phyloP scores from a whole-genome alignment of 768 basidiomycete genomes.

The Termitomyces sp. region DNA sequence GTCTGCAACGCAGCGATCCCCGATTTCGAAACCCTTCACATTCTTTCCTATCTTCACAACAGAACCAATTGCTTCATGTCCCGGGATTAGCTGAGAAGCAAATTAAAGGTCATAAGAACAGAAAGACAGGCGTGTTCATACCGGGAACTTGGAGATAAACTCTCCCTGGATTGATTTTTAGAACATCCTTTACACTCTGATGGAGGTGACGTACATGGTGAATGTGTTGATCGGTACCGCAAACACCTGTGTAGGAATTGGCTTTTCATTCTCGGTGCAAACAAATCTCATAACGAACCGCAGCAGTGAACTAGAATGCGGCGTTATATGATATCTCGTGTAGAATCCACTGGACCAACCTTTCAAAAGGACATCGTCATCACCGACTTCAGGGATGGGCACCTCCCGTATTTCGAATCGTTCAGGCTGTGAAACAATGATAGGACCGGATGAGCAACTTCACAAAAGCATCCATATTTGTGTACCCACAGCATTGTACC shows the following conservation, averaged over 20 bases:
- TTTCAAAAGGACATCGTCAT: slow-evolving; percentile 74
- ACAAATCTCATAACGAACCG: slow-evolving; percentile 21
- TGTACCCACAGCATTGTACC: slow-evolving; percentile 49
- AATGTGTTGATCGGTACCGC: slow-evolving; percentile 60
- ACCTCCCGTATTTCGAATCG: slow-evolving; percentile 65
- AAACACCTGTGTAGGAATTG: slow-evolving; percentile 32
- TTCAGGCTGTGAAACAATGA: slow-evolving; percentile 39
- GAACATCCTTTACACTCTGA: background rate
- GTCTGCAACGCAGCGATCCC: slow-evolving; percentile 84
- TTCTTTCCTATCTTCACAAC: slow-evolving; percentile 74
- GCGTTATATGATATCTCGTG: slow-evolving; percentile 3
- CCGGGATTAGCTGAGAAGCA: slow-evolving; percentile 52
- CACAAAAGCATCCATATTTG: background rate
- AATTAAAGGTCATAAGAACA: background rate
- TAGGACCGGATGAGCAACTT: slow-evolving; percentile 6
- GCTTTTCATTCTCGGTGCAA: background rate
- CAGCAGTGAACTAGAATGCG: slow-evolving; percentile 32
- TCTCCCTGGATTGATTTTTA: slow-evolving; percentile 29
- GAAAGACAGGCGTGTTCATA: slow-evolving; percentile 7
- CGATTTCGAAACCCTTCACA: slow-evolving; percentile 68
- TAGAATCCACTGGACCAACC: slow-evolving; percentile 22
- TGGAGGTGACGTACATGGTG: slow-evolving; percentile 35
- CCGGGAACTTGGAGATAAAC: slow-evolving; percentile 61
- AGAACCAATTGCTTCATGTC: slow-evolving; percentile 70
- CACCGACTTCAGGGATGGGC: slow-evolving; percentile 57